Evolutionary conservation across 1,139 yeast genomes (phyloP).

Genomic region (Scheffersomyces parashehatae): DNA sequence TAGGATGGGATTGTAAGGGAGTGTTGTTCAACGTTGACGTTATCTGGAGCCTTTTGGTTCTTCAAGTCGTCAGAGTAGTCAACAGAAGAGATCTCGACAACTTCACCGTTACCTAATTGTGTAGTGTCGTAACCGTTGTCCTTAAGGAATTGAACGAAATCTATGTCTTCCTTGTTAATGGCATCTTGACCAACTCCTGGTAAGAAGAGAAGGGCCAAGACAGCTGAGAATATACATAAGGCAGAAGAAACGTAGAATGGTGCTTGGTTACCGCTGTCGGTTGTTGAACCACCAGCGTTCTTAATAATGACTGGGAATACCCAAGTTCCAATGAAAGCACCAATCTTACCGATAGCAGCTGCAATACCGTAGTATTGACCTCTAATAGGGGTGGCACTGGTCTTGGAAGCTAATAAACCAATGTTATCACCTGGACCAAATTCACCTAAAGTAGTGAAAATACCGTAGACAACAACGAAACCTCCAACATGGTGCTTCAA

Average conservation of each 20-base stretch:
- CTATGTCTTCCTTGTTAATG: conserved; percentile 72
- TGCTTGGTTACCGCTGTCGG: conserved; percentile 59
- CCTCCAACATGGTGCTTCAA: conserved; percentile 68
- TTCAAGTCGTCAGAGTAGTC: background rate
- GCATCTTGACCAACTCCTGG: conserved; percentile 87
- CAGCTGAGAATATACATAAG: conserved; percentile 70
- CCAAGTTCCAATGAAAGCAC: conserved; percentile 90
- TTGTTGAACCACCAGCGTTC: conserved; percentile 42
- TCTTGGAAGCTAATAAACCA: conserved; percentile 84
- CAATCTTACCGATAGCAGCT: conserved; percentile 88
- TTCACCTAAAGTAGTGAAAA: conserved; percentile 84
- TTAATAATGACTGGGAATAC: conserved; percentile 75
- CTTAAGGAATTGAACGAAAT: conserved; percentile 64
- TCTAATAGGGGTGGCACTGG: conserved; percentile 82
- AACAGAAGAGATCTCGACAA: conserved; percentile 10
- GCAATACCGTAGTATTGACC: conserved; percentile 91
- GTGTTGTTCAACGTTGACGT: background rate
- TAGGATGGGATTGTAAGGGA: too few relatives aligned
- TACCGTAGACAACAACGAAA: conserved; percentile 83
- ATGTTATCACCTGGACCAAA: conserved; percentile 94
- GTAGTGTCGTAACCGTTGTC: conserved; percentile 59
- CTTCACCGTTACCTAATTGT: conserved; percentile 42
- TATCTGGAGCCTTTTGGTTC: background rate
- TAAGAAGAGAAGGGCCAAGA: conserved; percentile 66
- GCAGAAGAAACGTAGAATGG: conserved; percentile 85